Base-by-base conservation (phyloP, 179 eudicot genomes). In the Heliamphora pulchella region DNA sequence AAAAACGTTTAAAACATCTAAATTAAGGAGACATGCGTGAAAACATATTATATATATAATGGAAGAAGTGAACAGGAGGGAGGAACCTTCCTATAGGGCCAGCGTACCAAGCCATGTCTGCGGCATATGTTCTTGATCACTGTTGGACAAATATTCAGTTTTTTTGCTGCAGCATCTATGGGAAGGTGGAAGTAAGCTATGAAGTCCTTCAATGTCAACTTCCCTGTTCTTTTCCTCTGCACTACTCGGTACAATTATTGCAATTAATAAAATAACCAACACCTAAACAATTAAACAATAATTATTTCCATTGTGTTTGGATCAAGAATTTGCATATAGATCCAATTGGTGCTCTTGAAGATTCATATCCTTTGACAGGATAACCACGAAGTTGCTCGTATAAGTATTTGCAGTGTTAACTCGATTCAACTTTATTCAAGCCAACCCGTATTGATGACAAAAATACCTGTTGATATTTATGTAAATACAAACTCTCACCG, bases 51-150 rank as follows among this genome's bases (percentile, higher is more conserved):
- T 31, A 31, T 31, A 31, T 31, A 31, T 31, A 31, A 31, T 31
- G 31, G 31, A 31, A 31, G 31, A 31, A 31, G 31, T 31, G 31
- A 31, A 51, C 66, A 13, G 9, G 63, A 17, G 10, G 73, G 13
- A 78, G 22, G 46, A 41, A 91, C 97, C 96, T 88, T 89, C 81
- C 90, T 80, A 59, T 83, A 86, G 17, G 94, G 97, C 97, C 97
- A 93, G 5, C 91, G 83, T 0, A 41, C 1, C 3, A 93, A 54
- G 0, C 87, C 86, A 67, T 74, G 51, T 5, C 72, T 80, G 22
- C 93, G 87, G 51, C 89, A 90, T 58, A 87, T 81, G 65, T 82
- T 89, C 82, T 90, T 91, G 11, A 93, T 66, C 8, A 84, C 90
- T 0, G 92, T 89, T 5, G 87, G 84, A 73, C 91, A 87, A 3